phyloP scores from a whole-genome alignment of 495 filamentous ascomycete species.

The Geopyxis carbonaria region DNA sequence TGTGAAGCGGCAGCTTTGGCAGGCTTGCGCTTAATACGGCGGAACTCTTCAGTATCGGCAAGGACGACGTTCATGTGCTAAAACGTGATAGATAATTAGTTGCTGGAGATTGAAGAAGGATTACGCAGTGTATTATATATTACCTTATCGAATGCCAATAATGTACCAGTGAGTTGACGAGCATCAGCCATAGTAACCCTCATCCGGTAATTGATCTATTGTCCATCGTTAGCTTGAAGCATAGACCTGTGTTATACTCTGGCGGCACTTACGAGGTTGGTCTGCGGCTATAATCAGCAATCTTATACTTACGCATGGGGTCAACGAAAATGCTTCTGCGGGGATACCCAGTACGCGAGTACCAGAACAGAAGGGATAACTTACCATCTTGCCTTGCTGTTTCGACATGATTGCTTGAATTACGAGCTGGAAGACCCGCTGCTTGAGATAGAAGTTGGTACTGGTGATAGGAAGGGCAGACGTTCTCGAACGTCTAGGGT shows the following conservation, averaged over 20 bases:
- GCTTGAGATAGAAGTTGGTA: neutral
- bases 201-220: constrained; percentile 98
- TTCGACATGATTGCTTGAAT: constrained; percentile 70
- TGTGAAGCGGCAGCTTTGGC: constrained; percentile 50
- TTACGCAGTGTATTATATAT: too few species aligned
- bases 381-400: constrained; percentile 98
- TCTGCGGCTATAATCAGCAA: constrained; percentile 61
- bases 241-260: constrained; percentile 9
- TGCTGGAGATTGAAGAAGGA: neutral
- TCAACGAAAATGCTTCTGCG: constrained; percentile 19
- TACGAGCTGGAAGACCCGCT: neutral
- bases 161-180: constrained; percentile 89
- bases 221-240: constrained; percentile 11
- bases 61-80: constrained; percentile 99
- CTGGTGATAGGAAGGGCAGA: neutral
- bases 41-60: constrained; percentile 97
- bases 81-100: constrained; percentile 3
- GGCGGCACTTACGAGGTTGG: constrained; percentile 72
- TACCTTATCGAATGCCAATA: constrained; percentile 96
- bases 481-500: neutral
- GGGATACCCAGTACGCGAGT: too few species aligned
- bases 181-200: constrained; percentile 88
- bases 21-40: constrained; percentile 78
- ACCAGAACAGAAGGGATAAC: constrained; percentile 27
- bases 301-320: constrained; percentile 12